Conservation (phyloP, 1,284 basidiomycete species). For the Pterula multifida region DNA sequence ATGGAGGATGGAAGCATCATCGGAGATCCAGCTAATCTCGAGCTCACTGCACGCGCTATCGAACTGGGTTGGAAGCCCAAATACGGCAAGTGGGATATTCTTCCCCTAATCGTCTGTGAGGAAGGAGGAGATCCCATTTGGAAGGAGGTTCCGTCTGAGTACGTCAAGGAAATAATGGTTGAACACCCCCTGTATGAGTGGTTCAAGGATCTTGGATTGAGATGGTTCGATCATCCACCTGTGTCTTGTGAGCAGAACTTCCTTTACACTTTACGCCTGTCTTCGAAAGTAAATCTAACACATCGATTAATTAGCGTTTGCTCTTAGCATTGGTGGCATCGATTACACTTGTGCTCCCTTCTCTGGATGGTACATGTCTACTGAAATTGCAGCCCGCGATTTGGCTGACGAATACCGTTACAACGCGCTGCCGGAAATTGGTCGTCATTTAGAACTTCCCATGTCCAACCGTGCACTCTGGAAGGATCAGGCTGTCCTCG, state of each 20-base stretch:
- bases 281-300: neutral
- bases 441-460: neutral
- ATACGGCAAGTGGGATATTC: slow-evolving; percentile 1
- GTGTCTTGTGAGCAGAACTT: neutral
- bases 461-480: slow-evolving; percentile 1
- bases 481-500: neutral
- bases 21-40: neutral
- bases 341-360: neutral
- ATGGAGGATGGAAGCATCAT: slow-evolving; percentile 1
- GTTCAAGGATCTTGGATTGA: neutral
- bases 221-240: slow-evolving; percentile 1
- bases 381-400: neutral
- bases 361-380: slow-evolving; percentile 1
- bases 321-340: neutral
- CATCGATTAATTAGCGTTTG: neutral
- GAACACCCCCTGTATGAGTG: neutral
- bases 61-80: neutral
- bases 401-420: slow-evolving; percentile 1
- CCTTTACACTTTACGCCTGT: neutral
- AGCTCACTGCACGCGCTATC: neutral
- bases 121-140: neutral
- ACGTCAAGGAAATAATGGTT: neutral
- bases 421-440: neutral
- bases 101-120: neutral
- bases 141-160: neutral